phyloP scores from a whole-genome alignment of 169 alveolate species.

The Eimeria falciformis region DNA sequence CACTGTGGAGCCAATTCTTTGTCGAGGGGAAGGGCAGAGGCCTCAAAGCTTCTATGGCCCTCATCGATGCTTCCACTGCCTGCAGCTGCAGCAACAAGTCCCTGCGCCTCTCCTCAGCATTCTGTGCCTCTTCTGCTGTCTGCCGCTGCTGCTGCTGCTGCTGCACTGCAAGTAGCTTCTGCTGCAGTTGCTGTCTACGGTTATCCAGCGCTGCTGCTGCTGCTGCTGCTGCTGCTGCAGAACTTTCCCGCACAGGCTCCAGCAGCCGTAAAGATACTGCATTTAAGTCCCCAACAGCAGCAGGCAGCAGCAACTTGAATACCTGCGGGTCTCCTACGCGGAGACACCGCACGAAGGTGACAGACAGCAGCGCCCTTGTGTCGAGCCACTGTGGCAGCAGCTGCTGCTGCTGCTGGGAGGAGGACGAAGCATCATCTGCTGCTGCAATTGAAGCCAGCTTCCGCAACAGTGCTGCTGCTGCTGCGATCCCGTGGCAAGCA shows the following conservation, averaged over 20 bases:
- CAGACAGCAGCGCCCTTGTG: conserved; percentile 17
- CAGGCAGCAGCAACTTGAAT: conserved; percentile 23
- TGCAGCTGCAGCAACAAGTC: conserved; percentile 30
- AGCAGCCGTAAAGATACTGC: neutral
- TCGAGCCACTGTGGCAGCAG: conserved; percentile 62
- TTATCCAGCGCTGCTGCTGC: conserved; percentile 26
- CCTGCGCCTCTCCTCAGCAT: neutral
- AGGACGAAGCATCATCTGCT: neutral
- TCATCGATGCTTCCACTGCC: neutral
- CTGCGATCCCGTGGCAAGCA: conserved; percentile 56
- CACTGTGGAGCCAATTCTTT: neutral
- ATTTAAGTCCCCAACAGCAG: neutral
- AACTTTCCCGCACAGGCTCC: neutral
- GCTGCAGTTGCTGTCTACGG: conserved; percentile 12
- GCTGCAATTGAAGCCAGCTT: neutral
- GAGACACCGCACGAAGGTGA: conserved; percentile 50
- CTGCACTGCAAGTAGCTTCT: conserved; percentile 4
- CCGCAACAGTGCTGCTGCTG: conserved; percentile 45
- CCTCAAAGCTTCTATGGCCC: neutral
- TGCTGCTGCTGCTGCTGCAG: conserved; percentile 46
- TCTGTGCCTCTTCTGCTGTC: neutral
- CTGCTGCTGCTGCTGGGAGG: conserved; percentile 40
- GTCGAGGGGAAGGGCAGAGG: conserved; percentile 19
- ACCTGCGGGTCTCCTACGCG: conserved; percentile 69
- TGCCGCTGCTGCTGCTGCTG: conserved; percentile 24